A percentile compares a stretch with the other conserved stretches of the same genome.
Evolutionary conservation across 2,329 filamentous ascomycete genomes (phyloP).

Genomic region (Ophiostoma tasmaniense): DNA sequence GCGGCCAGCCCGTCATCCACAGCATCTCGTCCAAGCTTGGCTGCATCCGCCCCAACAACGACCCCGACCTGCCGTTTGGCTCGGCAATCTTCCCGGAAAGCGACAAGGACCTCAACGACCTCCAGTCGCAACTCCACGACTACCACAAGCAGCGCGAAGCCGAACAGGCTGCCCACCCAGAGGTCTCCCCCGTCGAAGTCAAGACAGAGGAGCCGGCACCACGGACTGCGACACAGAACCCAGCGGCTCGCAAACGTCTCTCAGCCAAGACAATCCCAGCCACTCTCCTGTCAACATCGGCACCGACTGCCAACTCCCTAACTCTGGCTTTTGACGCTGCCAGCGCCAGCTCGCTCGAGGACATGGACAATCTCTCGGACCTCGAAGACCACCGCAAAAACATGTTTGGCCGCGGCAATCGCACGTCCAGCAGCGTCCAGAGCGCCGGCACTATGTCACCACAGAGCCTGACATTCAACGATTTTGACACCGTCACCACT

Average conservation of each 20-base stretch:
- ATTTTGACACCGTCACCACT: slow-evolving; percentile 29
- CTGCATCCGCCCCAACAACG: slow-evolving; percentile 54
- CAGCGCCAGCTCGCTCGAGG: slow-evolving; percentile 40
- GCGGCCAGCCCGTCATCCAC: slow-evolving; percentile 55
- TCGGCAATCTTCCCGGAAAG: slow-evolving; percentile 54
- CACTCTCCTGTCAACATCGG: not conserved
- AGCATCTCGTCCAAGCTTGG: slow-evolving; percentile 57
- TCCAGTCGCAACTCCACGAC: slow-evolving; percentile 46
- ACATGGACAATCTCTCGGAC: slow-evolving; percentile 48
- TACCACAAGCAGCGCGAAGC: slow-evolving; percentile 36
- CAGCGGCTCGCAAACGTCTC: slow-evolving; percentile 5
- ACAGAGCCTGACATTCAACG: slow-evolving; percentile 42
- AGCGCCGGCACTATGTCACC: slow-evolving; percentile 40
- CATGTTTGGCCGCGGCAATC: slow-evolving; percentile 34
- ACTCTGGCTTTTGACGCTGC: slow-evolving; percentile 20
- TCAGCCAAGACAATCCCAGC: slow-evolving; percentile 8
- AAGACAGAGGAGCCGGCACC: slow-evolving; percentile 18
- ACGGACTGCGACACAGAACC: not conserved
- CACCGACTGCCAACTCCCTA: not conserved
- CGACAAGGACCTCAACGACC: slow-evolving; percentile 47
- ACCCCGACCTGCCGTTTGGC: slow-evolving; percentile 46
- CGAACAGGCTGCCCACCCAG: slow-evolving; percentile 20
- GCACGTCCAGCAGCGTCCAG: slow-evolving; percentile 25
- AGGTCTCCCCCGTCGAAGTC: slow-evolving; percentile 21
- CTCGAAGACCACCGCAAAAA: slow-evolving; percentile 42